A percentile compares a stretch with the other conserved stretches of the same genome.
Conservation (phyloP, 371 early-diverging fungal species). For the Dichotomocladium elegans region DNA sequence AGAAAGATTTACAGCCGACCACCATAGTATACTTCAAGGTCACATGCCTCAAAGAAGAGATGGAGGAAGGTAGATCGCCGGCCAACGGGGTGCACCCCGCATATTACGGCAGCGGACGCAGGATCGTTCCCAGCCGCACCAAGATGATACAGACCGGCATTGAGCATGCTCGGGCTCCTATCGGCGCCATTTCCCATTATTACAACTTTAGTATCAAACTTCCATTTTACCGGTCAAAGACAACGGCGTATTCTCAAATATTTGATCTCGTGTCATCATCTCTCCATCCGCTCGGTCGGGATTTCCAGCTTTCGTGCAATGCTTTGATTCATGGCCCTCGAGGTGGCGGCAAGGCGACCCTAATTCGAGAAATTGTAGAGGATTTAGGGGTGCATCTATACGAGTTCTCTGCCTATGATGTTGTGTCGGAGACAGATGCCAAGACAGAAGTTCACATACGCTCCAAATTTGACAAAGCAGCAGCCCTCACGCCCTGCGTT, state of each 20-base stretch:
- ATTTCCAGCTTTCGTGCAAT: constrained; percentile 69
- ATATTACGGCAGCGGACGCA: constrained; percentile 39
- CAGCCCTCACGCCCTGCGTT: constrained; percentile 77
- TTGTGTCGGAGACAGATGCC: constrained; percentile 75
- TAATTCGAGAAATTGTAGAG: constrained; percentile 63
- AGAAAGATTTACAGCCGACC: constrained; percentile 20
- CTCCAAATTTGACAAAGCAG: constrained; percentile 74
- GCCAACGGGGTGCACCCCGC: constrained; percentile 25
- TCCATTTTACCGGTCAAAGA: constrained; percentile 25
- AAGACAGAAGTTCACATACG: constrained; percentile 73
- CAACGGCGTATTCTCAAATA: constrained; percentile 33
- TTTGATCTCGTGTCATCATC: constrained; percentile 62
- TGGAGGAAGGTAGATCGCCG: not conserved
- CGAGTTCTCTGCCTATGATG: constrained; percentile 72
- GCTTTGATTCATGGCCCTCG: constrained; percentile 76
- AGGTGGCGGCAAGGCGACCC: constrained; percentile 81
- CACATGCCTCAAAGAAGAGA: constrained; percentile 27
- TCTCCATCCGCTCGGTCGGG: constrained; percentile 68
- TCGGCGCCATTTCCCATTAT: constrained; percentile 34
- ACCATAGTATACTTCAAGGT: constrained; percentile 57
- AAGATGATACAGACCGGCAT: constrained; percentile 66
- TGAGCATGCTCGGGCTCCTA: constrained; percentile 59
- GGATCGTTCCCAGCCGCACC: constrained; percentile 57
- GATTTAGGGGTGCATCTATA: constrained; percentile 72
- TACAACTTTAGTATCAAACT: constrained; percentile 27